Base-by-base conservation (phyloP, 2,329 filamentous ascomycete species). In the Penicillium sp. region DNA sequence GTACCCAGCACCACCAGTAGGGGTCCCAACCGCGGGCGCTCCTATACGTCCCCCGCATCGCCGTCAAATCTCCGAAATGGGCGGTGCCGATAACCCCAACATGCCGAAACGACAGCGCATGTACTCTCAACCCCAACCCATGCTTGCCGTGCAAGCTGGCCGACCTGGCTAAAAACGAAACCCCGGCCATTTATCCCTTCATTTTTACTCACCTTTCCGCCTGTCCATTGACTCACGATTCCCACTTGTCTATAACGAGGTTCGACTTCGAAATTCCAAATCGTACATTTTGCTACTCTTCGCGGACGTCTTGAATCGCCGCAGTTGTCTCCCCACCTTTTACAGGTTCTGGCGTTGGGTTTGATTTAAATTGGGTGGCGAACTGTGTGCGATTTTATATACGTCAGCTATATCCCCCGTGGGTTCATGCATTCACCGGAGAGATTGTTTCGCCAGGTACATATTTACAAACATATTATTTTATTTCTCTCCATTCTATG, bases 41-140 rank as follows among this genome's bases (percentile, higher is more conserved):
- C 50, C 70, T 37, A 58, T 66, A 44, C 69, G 68, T 29, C 72
- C 70, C 37, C 74, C 74, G 49, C 82, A 85, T 60, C 77, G 84
- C 59, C 75, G 84, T 62, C 82, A 83, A 54, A 80, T 85, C n/a
- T 85, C 82, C 2, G 83, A 86, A 32, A 84, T 87, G 55, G 78
- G 81, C 2, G 80, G 82, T 44, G 79, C 79, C 5, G 80, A 81
- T 11, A 76, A 78, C 26, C 73, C 80, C 65, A 78, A 77, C 50
- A 78, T 82, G 60, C 72, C 78, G 5, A 87, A 87, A 67, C 78
- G 84, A 61, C 83, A 83, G 66, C 81, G 83, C 54, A 79, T 86
- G 74, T 86, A 82, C 62, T 72, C 71, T 43, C 76, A 74, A 58
- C 74, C 74, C 42, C 75, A 76, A 45, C 72, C 73, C 37, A 77